Percentiles rank a stretch among this genome's conserved stretches.
Evolutionary conservation across 352 stramenopile genomes (phyloP).

Genomic region (Albugo laibachii): DNA sequence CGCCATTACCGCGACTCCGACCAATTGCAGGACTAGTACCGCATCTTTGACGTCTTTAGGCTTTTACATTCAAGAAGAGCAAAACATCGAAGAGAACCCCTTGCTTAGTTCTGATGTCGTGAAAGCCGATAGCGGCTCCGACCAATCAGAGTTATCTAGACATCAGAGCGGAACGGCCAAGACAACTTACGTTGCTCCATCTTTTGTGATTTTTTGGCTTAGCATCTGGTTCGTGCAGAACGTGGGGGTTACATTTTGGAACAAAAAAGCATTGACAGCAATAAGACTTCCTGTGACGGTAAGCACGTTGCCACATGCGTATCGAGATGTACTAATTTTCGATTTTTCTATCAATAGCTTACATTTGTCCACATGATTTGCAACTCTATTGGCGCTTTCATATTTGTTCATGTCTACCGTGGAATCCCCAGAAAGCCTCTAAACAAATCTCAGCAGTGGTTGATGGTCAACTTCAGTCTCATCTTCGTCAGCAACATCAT

Average conservation of each 20-base stretch:
- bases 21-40: too few relatives aligned
- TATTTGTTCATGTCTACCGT: conserved; percentile 55
- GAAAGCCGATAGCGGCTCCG: background rate
- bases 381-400: conserved; percentile 74
- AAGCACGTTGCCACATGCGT: background rate
- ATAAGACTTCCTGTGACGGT: conserved; percentile 45
- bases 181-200: conserved; percentile 42
- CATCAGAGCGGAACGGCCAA: conserved; percentile 11
- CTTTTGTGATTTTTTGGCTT: conserved; percentile 61
- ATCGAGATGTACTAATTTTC: background rate
- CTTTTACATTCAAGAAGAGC: too few relatives aligned
- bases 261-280: conserved; percentile 81
- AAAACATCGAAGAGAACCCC: too few relatives aligned
- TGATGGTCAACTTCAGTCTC: conserved; percentile 79
- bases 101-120: too few relatives aligned
- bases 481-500: conserved; percentile 93
- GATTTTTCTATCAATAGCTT: conserved; percentile 13
- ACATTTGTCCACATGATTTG: conserved; percentile 89
- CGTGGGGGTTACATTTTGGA: conserved; percentile 87
- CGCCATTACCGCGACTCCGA: too few relatives aligned
- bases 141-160: background rate
- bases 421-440: conserved; percentile 47
- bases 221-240: conserved; percentile 83
- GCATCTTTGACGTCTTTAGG: too few relatives aligned
- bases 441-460: conserved; percentile 32